Evolutionary conservation across 495 filamentous ascomycete species (phyloP).

Genomic region (Poronia punctata): DNA sequence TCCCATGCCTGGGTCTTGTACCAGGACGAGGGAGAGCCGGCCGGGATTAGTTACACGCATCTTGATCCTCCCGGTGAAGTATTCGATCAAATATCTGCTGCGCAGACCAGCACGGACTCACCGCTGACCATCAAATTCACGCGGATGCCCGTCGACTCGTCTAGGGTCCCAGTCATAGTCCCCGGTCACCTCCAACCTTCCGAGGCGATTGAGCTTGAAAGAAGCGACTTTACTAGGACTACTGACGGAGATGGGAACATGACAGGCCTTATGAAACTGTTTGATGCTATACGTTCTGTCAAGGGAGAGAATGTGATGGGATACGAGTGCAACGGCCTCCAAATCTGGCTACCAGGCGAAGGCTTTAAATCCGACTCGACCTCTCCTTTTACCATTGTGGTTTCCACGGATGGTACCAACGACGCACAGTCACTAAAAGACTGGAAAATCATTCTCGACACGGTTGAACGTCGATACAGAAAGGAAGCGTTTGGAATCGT

Average conservation of each 20-base stretch:
- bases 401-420: neutral
- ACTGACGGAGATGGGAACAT: neutral
- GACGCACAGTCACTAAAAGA: neutral
- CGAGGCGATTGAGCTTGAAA: neutral
- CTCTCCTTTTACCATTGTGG: neutral
- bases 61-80: conserved; percentile 13
- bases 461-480: neutral
- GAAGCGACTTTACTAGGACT: neutral
- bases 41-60: conserved; percentile 8
- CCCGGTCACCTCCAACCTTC: conserved; percentile 11
- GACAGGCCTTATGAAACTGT: neutral
- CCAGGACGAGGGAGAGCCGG: neutral
- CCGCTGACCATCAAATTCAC: conserved; percentile 6
- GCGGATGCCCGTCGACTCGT: neutral
- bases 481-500: conserved; percentile 1
- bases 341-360: conserved; percentile 2
- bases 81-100: conserved; percentile 5
- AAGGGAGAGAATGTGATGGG: neutral
- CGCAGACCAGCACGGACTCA: neutral
- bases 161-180: conserved; percentile 8
- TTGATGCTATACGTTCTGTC: neutral
- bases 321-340: neutral
- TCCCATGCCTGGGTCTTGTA: conserved; percentile 15
- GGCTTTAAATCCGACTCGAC: conserved; percentile 3
- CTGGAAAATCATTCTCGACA: neutral